phyloP scores from a whole-genome alignment of 1,284 basidiomycete species.

The Cryptococcus sp. region DNA sequence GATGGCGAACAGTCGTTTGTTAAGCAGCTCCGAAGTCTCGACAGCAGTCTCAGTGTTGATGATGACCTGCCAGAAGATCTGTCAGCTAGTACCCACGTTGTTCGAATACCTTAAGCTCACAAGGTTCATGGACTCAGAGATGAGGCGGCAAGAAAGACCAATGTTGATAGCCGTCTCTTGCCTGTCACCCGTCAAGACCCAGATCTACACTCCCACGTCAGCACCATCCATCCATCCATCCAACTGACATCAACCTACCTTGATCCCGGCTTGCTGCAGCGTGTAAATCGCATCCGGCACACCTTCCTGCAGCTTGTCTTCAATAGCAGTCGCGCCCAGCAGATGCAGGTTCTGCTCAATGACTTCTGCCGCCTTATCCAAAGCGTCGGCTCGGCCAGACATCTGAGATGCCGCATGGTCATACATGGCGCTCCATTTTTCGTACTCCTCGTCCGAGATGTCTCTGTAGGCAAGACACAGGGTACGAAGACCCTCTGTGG shows the following conservation, averaged over 20 bases:
- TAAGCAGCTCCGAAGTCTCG: constrained; percentile 84
- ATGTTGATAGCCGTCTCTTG: constrained; percentile 99
- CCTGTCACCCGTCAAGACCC: constrained; percentile 96
- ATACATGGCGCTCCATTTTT: constrained; percentile 82
- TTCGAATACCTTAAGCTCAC: constrained; percentile 52
- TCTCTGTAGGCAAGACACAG: constrained; percentile 95
- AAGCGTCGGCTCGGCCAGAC: constrained; percentile 85
- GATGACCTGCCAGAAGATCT: constrained; percentile 62
- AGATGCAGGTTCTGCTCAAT: constrained; percentile 92
- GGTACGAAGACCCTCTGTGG: constrained; percentile 92
- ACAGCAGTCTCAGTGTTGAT: constrained; percentile 86
- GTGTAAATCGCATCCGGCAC: constrained; percentile 98
- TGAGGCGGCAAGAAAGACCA: constrained; percentile 92
- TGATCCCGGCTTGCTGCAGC: constrained; percentile 95
- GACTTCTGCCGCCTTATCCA: constrained; percentile 91
- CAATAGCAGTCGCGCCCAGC: constrained; percentile 94
- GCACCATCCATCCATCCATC: not conserved
- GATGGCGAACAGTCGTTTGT: constrained; percentile 83
- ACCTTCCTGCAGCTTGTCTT: constrained; percentile 97
- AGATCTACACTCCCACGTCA: constrained; percentile 59
- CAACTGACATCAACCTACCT: constrained; percentile 54
- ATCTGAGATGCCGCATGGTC: constrained; percentile 88
- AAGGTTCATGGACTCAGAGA: constrained; percentile 97
- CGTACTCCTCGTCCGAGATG: constrained; percentile 84
- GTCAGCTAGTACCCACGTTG: not conserved